Percentiles rank a stretch among this genome's conserved stretches.
phyloP scores from a whole-genome alignment of 257 asterid species.

The Prunella vulgaris region DNA sequence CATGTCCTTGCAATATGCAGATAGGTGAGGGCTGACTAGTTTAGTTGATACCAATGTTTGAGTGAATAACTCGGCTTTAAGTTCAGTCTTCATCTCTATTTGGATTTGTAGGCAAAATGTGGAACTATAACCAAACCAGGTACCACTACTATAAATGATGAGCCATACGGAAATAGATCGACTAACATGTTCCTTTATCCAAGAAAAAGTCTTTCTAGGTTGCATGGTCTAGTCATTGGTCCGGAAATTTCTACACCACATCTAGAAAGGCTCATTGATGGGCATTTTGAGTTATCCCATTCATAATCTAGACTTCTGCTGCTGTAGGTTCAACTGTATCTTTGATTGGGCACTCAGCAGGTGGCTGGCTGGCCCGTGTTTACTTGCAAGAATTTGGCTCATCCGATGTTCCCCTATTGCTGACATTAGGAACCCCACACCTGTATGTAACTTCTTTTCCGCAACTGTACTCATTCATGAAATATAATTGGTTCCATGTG shows the following conservation, averaged over 20 bases:
- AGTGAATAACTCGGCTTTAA: not conserved
- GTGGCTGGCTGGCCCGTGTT: slow-evolving; percentile 96
- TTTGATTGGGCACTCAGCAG: slow-evolving; percentile 91
- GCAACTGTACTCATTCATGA: not conserved
- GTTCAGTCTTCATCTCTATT: not conserved
- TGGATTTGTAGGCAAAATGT: not conserved
- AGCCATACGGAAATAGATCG: too few species aligned
- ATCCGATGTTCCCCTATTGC: slow-evolving; percentile 57
- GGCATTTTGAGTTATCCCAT: not conserved
- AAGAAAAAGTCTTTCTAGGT: too few species aligned
- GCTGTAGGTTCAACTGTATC: slow-evolving; percentile 70
- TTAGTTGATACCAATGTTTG: not conserved
- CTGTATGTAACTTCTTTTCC: slow-evolving; percentile 40
- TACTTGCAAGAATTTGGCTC: slow-evolving; percentile 74
- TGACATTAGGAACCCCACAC: slow-evolving; percentile 96
- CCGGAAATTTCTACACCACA: too few species aligned
- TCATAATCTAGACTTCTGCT: slow-evolving; percentile 29
- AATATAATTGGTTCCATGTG: not conserved
- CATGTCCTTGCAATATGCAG: not conserved
- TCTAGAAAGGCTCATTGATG: too few species aligned
- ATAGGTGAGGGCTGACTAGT: not conserved
- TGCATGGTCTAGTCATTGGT: too few species aligned
- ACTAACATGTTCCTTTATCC: too few species aligned
- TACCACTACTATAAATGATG: too few species aligned
- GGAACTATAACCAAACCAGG: not conserved